These are phyloP conservation scores for Chalciporus chontae DNA, from an alignment of 768 basidiomycete genomes.

Conservation along the genomic window DNA sequence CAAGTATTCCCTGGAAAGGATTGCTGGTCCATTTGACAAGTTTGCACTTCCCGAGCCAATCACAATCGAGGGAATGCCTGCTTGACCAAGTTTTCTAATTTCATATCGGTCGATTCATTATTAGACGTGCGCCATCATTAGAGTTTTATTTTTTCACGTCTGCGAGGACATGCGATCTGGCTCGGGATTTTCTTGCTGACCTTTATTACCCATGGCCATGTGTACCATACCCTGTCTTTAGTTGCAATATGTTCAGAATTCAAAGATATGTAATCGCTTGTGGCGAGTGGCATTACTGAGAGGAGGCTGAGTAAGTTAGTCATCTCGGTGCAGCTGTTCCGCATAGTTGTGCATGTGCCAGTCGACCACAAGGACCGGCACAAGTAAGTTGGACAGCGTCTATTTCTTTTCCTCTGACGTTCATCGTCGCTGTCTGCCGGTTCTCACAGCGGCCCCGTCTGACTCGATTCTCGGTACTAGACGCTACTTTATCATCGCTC, in stretches of 20 bases:
- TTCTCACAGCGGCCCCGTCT: conserved; percentile 13
- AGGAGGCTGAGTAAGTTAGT: conserved; percentile 21
- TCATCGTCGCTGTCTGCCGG: conserved; percentile 2
- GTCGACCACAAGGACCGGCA: background rate
- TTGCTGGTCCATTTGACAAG: conserved; percentile 53
- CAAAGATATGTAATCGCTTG: background rate
- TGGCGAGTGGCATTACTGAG: no score
- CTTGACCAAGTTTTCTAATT: conserved; percentile 9
- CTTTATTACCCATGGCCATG: background rate
- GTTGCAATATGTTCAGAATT: background rate
- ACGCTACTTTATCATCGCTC: background rate
- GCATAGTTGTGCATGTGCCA: conserved; percentile 2
- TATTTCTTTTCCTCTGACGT: conserved; percentile 5
- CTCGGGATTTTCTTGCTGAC: background rate
- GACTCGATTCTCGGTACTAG: conserved; percentile 5
- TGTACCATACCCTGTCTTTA: background rate
- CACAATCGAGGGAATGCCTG: conserved; percentile 11
- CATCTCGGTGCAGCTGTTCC: conserved; percentile 3
- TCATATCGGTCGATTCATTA: background rate
- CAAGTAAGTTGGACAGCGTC: background rate
- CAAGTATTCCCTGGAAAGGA: conserved; percentile 41
- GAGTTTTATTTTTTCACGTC: background rate
- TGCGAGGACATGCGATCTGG: background rate
- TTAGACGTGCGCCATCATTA: background rate
- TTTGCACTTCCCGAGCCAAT: conserved; percentile 27